Conservation (phyloP, 73 alveolate species). For the Blepharisma stoltei region DNA sequence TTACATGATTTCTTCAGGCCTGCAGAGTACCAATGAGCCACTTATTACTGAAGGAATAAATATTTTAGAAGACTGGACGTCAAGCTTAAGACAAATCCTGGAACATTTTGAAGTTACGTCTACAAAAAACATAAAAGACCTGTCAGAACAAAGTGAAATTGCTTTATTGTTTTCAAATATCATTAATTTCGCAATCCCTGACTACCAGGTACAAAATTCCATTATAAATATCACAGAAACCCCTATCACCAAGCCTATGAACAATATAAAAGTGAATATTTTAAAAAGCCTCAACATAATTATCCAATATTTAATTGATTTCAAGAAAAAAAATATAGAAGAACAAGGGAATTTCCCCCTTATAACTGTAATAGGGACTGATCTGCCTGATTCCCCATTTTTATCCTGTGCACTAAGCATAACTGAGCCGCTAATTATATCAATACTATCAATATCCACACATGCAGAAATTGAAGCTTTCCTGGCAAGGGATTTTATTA, state of each 20-base stretch:
- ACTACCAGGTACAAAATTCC: neutral
- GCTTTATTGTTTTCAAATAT: conserved; percentile 19
- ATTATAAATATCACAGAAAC: neutral
- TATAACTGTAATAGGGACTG: conserved; percentile 8
- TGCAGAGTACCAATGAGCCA: neutral
- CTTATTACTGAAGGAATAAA: neutral
- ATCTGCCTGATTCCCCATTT: conserved; percentile 18
- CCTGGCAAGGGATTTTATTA: neutral
- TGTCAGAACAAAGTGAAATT: neutral
- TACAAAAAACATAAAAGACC: neutral
- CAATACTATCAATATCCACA: neutral
- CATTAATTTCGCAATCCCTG: neutral
- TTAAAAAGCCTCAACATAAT: conserved; percentile 17
- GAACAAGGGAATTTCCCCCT: conserved; percentile 13
- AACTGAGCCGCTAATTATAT: neutral
- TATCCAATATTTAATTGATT: conserved; percentile 12
- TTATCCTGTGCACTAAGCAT: neutral
- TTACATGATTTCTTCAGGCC: neutral
- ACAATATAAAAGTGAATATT: neutral
- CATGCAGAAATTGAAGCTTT: neutral
- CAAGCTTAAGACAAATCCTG: neutral
- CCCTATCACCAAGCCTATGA: neutral
- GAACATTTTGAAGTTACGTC: conserved; percentile 27
- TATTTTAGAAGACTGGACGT: conserved; percentile 35
- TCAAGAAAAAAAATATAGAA: conserved; percentile 15